Conservation (phyloP, 768 basidiomycete species). For the Psilocybe cyanescens region DNA sequence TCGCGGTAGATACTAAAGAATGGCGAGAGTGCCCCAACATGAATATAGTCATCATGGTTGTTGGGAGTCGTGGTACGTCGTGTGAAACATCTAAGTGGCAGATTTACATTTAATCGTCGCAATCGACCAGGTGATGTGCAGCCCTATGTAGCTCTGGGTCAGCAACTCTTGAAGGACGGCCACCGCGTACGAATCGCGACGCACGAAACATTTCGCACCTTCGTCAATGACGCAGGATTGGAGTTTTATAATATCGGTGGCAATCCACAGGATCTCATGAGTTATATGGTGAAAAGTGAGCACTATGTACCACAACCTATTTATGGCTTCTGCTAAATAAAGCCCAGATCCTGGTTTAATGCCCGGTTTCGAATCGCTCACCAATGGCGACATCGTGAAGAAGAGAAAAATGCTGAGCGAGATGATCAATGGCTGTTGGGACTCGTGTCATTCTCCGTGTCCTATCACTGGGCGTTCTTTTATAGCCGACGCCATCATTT, state of each 20-base stretch:
- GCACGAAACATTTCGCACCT: constrained; percentile 60
- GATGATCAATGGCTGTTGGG: constrained; percentile 68
- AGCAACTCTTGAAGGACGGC: constrained; percentile 47
- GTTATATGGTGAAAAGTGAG: constrained; percentile 74
- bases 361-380: constrained; percentile 59
- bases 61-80: constrained; percentile 60
- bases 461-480: constrained; percentile 47
- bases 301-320: not conserved
- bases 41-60: constrained; percentile 70
- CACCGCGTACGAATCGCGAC: constrained; percentile 67
- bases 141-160: constrained; percentile 63
- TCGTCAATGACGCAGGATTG: constrained; percentile 52
- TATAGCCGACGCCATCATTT: constrained; percentile 66
- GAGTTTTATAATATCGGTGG: constrained; percentile 69
- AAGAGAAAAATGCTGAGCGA: constrained; percentile 63
- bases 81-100: not conserved
- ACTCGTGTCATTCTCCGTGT: constrained; percentile 53
- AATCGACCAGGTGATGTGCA: constrained; percentile 59
- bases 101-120: not conserved
- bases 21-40: constrained; percentile 44
- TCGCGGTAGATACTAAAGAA: constrained; percentile 43
- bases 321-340: constrained; percentile 5
- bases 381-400: constrained; percentile 61
- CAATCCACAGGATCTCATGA: constrained; percentile 67
- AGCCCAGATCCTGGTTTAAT: constrained; percentile 62